Base-by-base conservation (phyloP, 345 rosid species). In the Heritiera fomes region DNA sequence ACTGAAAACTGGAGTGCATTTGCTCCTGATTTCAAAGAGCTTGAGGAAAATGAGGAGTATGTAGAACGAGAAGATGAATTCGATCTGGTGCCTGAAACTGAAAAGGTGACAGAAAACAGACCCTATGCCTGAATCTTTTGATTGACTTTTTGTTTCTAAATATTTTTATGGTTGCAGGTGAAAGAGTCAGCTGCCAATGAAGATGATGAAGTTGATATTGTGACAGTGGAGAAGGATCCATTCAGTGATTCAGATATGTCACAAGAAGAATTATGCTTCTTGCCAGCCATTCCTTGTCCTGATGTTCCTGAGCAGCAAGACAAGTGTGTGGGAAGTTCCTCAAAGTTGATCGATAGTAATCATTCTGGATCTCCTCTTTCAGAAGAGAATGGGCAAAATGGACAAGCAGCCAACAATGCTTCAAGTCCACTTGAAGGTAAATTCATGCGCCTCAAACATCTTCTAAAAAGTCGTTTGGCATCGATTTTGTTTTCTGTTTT, bases 1-100 rank as follows among this genome's bases (percentile, higher is more conserved):
- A 93, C 97, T 3, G 99, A 97, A 86, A 97, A 97, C 70, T 97
- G 98, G 99, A 97, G 99, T 80, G 98, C 99, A 47, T 97, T 97
- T 87, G 99, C 99, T 79, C 98, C 99, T 4, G 99, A 97, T 84
- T 96, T 96, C 79, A 96, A 94, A 83, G 99, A 96, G 90, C 98
- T 97, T 6, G 98, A 94, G 88, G 99, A 97, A 84, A 97, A 97
- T 80, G 99, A 97, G 84, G 99, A 97, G 86, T 96, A 96, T 66
- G 92, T 96, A 66, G 98, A 96, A 88, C 88, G 95, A 2, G 99
- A 96, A 85, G 99, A 96, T 81, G 98, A 96, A 73, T 96, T 96
- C 82, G 99, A 96, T 89, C 76, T 94, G 83, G 81, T 89, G 71
- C 97, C 97, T 80, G 98, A 91, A 86, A 89, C 92, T 62, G 98